Evolutionary conservation across 257 asterid species (phyloP), one percentile per base, ranked within the genome.

Genomic region (Capsicum rhomboideum): DNA sequence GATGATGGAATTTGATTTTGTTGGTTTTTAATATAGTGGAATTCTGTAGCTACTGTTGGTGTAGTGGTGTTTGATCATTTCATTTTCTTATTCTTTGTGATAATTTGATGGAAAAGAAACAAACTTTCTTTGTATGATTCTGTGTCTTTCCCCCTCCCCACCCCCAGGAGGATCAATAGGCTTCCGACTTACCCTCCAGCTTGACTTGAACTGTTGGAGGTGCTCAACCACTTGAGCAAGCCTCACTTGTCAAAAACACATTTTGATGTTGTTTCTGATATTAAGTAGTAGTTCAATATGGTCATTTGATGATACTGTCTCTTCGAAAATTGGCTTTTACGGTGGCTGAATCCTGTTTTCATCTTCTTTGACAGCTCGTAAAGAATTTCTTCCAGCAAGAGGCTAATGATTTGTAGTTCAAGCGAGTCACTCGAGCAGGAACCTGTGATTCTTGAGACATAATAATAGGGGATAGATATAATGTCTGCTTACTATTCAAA

Each of bases 401-500:
- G 21, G 86, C 82, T 86, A 82, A 81, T 87, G 87, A 74, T 86
- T 79, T 82, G 82, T 56, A 55, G 34, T 85, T 82, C 78, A 29
- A n/a, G 31, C 1, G 80, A 68, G 17, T 66, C 82, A 46, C 17
- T 26, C 81, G 80, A 40, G 82, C 44, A 72, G 55, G 67, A 67
- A 59, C 42, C 58, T 46, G 54, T 74, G 78, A 61, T 83, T 69
- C 74, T 67, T 82, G 52, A 74, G 68, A 77, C 31, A 74, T 37
- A 79, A 50, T 77, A 86, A 67, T 66, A 55, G 77, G 68, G 49
- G 42, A 64, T 49, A 82, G 49, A 80, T 80, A 84, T 66, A 80
- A 94, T 92, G 98, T 89, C 93, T 77, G 83, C 97, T 44, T 90
- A 86, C 83, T 90, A 89, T 83, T 81, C 93, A 20, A 88, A 82